Evolutionary conservation across 306 rosid genomes (phyloP).

Genomic region (cucumber (Cucumis sativus)): Cucumber_9930_V3 NC_026655.2:5315001-5315500

Average conservation of each 20-base stretch:
- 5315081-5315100: too few species aligned
- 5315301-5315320: slow-evolving; percentile 8
- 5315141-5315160: slow-evolving; percentile 24
- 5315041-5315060: slow-evolving; percentile 9
- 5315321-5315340: slow-evolving; percentile 16
- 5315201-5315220: slow-evolving; percentile 18
- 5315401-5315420: not conserved
- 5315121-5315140: slow-evolving; percentile 22
- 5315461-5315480: too few species aligned
- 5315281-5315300: not conserved
- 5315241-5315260: slow-evolving; percentile 28
- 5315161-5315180: slow-evolving; percentile 21
- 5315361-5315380: not conserved
- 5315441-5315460: too few species aligned
- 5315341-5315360: not conserved
- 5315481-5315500: too few species aligned
- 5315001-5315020: slow-evolving; percentile 15
- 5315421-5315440: too few species aligned
- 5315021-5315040: slow-evolving; percentile 31
- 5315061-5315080: not conserved
- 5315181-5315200: slow-evolving; percentile 19
- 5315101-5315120: slow-evolving; percentile 17
- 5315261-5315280: not conserved
- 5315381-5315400: not conserved
- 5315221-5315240: slow-evolving; percentile 43